A percentile compares a stretch with the other conserved stretches of the same genome.
Conservation (phyloP, 352 stramenopile species). For the Globisporangium emineosum region DNA sequence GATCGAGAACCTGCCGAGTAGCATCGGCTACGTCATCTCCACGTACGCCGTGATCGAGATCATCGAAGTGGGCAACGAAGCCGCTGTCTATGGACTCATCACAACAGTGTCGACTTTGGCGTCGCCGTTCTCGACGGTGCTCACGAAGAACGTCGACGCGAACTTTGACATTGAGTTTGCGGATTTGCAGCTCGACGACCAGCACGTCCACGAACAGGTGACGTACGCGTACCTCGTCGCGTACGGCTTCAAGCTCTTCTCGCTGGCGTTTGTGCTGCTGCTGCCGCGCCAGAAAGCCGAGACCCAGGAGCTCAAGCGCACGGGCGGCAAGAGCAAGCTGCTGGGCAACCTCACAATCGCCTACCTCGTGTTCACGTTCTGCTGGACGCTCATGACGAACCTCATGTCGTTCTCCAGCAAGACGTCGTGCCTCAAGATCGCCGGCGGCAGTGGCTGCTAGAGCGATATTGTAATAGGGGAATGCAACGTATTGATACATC, state of each 20-base stretch:
- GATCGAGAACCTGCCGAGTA: neutral
- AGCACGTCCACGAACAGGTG: neutral
- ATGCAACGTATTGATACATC: no score
- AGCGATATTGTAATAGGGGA: no score
- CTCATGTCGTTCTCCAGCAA: constrained; percentile 19
- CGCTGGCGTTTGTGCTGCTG: neutral
- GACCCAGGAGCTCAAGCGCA: constrained; percentile 22
- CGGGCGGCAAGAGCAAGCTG: constrained; percentile 36
- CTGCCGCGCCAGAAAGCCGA: constrained; percentile 23
- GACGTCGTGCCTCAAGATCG: constrained; percentile 17
- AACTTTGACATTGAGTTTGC: neutral
- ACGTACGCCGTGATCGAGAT: neutral
- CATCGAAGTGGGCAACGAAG: neutral
- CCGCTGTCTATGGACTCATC: neutral
- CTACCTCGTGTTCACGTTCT: no score
- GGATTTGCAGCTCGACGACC: neutral
- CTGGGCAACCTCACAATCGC: constrained; percentile 33
- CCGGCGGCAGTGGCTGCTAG: neutral
- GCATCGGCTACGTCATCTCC: neutral
- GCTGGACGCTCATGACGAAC: constrained; percentile 24
- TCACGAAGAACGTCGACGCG: neutral
- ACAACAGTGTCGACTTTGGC: neutral
- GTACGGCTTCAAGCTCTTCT: neutral
- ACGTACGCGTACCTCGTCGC: neutral
- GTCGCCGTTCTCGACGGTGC: neutral